Evolutionary conservation across 176 grass and related monocot genomes (phyloP).

Genomic region (Zizania latifolia): DNA sequence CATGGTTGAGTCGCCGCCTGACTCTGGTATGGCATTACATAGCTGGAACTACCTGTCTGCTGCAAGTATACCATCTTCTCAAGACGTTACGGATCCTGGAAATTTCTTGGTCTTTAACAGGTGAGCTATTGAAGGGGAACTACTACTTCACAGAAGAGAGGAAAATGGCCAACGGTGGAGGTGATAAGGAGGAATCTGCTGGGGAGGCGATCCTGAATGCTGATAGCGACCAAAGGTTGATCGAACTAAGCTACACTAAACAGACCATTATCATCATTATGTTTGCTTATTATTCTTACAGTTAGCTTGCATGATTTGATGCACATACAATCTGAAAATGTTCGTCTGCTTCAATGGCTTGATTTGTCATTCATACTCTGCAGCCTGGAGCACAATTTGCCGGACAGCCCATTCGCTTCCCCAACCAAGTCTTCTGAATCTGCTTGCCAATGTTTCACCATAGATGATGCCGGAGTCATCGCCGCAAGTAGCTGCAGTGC

Average conservation of each 20-base stretch:
- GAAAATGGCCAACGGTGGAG: conserved; percentile 42
- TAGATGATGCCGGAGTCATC: background rate
- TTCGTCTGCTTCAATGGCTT: background rate
- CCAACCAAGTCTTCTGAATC: conserved; percentile 37
- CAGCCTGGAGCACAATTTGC: conserved; percentile 72
- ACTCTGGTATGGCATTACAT: background rate
- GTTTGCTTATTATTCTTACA: background rate
- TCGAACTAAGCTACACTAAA: conserved; percentile 22
- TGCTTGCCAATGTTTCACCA: conserved; percentile 1
- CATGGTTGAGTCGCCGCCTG: conserved; percentile 17
- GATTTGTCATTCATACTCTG: conserved; percentile 4
- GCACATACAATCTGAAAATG: background rate
- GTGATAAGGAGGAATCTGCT: conserved; percentile 65
- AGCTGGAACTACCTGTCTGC: too few relatives aligned
- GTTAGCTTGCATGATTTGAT: conserved; percentile 26
- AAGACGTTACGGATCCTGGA: background rate
- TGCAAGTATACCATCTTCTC: background rate
- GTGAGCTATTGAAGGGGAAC: conserved; percentile 29
- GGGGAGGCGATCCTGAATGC: conserved; percentile 46
- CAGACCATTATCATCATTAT: background rate
- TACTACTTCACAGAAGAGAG: conserved; percentile 10
- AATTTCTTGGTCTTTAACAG: conserved; percentile 37
- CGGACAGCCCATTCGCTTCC: conserved; percentile 74
- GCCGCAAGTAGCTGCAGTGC: background rate
- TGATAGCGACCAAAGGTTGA: conserved; percentile 75